Evolutionary conservation across 371 early-diverging fungal species (phyloP).

Genomic region (Actinomucor elegans): DNA sequence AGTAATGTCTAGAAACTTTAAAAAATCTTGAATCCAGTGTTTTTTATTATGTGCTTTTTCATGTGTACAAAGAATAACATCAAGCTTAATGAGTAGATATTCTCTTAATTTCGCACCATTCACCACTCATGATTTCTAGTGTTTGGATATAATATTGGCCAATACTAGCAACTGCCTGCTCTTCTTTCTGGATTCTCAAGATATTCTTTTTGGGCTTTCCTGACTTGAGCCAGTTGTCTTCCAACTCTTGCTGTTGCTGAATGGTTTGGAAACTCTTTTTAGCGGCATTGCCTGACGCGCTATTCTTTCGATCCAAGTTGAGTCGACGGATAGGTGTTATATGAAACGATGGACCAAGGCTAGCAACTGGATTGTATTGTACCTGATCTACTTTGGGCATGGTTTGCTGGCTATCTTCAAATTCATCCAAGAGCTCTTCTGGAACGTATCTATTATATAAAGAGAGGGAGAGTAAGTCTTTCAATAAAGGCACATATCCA

Average conservation of each 20-base stretch:
- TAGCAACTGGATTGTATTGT: slow-evolving; percentile 26
- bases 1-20: no score
- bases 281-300: background rate
- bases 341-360: slow-evolving; percentile 26
- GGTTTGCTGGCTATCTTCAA: background rate
- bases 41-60: no score
- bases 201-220: slow-evolving; percentile 39
- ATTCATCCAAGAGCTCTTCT: slow-evolving; percentile 17
- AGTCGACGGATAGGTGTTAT: slow-evolving; percentile 29
- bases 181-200: slow-evolving; percentile 46
- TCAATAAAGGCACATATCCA: no score
- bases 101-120: slow-evolving; percentile 43
- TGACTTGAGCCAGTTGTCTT: slow-evolving; percentile 38
- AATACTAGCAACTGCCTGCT: slow-evolving; percentile 37
- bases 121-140: slow-evolving; percentile 38
- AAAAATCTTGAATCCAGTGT: no score
- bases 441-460: slow-evolving; percentile 22
- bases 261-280: slow-evolving; percentile 39
- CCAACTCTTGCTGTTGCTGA: slow-evolving; percentile 41
- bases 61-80: no score
- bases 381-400: background rate
- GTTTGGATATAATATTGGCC: slow-evolving; percentile 43
- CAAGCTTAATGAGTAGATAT: background rate
- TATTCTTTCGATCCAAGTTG: background rate
- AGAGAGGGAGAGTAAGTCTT: no score